Percentiles rank a stretch among this genome's conserved stretches.
These are phyloP conservation scores for Ceratobasidium sp. DNA, from an alignment of 1,284 basidiomycete species.

Conservation along the genomic window DNA sequence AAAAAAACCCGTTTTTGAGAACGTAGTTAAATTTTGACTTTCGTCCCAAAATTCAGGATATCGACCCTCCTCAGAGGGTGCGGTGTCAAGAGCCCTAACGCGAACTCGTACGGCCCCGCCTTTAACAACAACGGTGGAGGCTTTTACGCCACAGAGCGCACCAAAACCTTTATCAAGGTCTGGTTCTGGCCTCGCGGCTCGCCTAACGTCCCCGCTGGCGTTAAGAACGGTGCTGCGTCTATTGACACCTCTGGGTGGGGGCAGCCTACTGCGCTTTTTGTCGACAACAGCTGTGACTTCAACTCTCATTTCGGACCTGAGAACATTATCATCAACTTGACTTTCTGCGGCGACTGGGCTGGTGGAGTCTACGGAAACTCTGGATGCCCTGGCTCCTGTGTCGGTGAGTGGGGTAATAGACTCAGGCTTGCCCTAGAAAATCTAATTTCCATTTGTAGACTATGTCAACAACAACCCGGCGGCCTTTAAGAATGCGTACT, in stretches of 20 bases:
- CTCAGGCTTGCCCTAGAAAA: neutral
- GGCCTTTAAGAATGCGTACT: slow-evolving; percentile 67
- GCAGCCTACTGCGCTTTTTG: slow-evolving; percentile 62
- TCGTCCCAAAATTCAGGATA: no score
- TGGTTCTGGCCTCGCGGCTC: slow-evolving; percentile 71
- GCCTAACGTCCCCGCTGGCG: slow-evolving; percentile 63
- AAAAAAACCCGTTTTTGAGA: no score
- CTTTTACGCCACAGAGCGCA: slow-evolving; percentile 71
- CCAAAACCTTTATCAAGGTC: slow-evolving; percentile 64
- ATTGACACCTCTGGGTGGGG: slow-evolving; percentile 68
- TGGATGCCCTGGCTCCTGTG: slow-evolving; percentile 53
- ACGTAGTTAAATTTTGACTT: no score
- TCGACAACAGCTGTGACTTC: slow-evolving; percentile 62
- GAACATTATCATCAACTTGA: slow-evolving; percentile 64
- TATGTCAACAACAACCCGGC: slow-evolving; percentile 63
- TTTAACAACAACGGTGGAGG: slow-evolving; percentile 76
- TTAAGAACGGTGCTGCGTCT: slow-evolving; percentile 58
- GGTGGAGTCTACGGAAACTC: slow-evolving; percentile 55
- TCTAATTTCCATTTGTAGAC: slow-evolving; percentile 48
- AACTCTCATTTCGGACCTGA: slow-evolving; percentile 60
- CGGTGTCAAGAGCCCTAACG: slow-evolving; percentile 65
- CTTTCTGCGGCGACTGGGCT: slow-evolving; percentile 62
- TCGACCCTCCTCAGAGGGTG: no score
- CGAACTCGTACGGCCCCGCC: slow-evolving; percentile 68
- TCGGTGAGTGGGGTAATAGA: slow-evolving; percentile 45